phyloP scores from a whole-genome alignment of 345 rosid genomes.

The Aquilaria yunnanensis region DNA sequence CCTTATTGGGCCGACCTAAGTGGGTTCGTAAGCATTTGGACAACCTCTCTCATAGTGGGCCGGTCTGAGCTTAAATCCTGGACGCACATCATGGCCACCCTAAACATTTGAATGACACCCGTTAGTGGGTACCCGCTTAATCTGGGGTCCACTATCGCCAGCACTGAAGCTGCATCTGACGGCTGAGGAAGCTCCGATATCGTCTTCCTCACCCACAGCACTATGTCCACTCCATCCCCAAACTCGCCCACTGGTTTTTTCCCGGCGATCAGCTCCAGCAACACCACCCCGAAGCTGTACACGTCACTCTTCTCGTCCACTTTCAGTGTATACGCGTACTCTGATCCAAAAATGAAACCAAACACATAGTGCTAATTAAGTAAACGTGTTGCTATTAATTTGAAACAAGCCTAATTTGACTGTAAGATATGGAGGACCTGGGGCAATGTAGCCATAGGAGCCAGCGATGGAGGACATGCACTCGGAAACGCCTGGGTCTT shows the following conservation, averaged over 20 bases:
- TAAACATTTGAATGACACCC: constrained; percentile 62
- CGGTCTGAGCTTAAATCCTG: constrained; percentile 56
- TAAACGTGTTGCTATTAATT: neutral
- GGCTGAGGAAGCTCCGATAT: constrained; percentile 62
- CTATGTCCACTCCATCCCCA: constrained; percentile 96
- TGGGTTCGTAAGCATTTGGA: constrained; percentile 63
- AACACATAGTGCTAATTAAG: neutral
- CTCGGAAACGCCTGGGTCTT: constrained; percentile 71
- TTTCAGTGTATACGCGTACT: constrained; percentile 82
- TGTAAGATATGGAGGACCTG: constrained; percentile 37
- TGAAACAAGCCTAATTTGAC: neutral
- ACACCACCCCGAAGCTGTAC: constrained; percentile 83
- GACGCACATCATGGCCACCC: constrained; percentile 75
- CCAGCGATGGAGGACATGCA: constrained; percentile 92
- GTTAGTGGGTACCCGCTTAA: constrained; percentile 51
- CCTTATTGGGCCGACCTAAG: constrained; percentile 30
- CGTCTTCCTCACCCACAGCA: constrained; percentile 80
- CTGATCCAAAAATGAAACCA: constrained; percentile 24
- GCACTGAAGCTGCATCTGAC: constrained; percentile 48
- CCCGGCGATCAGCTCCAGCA: constrained; percentile 79
- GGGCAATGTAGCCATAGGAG: constrained; percentile 93
- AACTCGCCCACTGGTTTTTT: constrained; percentile 86
- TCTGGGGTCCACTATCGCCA: constrained; percentile 64
- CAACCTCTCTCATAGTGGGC: constrained; percentile 95
- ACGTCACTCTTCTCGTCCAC: constrained; percentile 95